Evolutionary conservation across 495 filamentous ascomycete species (phyloP).

Genomic region (Penicillium ucsense): DNA sequence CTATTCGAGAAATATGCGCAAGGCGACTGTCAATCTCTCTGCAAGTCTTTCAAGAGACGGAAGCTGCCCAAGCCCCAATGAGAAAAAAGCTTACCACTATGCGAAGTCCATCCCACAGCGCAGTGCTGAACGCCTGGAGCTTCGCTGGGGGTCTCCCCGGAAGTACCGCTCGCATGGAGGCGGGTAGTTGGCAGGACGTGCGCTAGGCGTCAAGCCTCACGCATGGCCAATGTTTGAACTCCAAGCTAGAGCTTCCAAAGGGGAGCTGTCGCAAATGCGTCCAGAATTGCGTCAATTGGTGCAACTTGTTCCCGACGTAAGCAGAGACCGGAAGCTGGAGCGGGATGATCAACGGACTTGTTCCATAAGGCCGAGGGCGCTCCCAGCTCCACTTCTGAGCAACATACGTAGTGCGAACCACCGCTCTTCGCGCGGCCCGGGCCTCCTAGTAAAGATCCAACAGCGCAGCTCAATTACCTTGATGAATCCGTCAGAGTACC

Average conservation of each 20-base stretch:
- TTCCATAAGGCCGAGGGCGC: constrained; percentile 13
- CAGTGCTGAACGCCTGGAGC: constrained; percentile 82
- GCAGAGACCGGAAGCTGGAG: constrained; percentile 5
- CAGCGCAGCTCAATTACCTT: too few relatives aligned
- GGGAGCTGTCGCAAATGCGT: too few relatives aligned
- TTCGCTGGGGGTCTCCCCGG: constrained; percentile 83
- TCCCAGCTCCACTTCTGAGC: constrained; percentile 21
- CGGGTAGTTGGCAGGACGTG: constrained; percentile 21
- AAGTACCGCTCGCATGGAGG: constrained; percentile 67
- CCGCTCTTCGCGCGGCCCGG: background rate
- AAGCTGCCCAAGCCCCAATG: constrained; percentile 1
- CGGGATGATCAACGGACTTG: constrained; percentile 2
- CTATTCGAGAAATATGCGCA: constrained; percentile 31
- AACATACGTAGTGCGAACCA: background rate
- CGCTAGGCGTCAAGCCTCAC: constrained; percentile 22
- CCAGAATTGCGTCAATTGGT: too few relatives aligned
- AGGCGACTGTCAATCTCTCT: constrained; percentile 11
- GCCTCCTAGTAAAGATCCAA: background rate
- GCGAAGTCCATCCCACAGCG: constrained; percentile 69
- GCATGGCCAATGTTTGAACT: constrained; percentile 25
- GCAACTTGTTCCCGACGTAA: too few relatives aligned
- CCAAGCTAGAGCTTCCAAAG: background rate
- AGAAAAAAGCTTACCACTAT: constrained; percentile 53
- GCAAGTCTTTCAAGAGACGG: background rate
- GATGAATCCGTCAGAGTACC: too few relatives aligned